A percentile compares a stretch with the other conserved stretches of the same genome.
Evolutionary conservation across 2,329 filamentous ascomycete species (phyloP).

Genomic region (Cladosporium colombiae): DNA sequence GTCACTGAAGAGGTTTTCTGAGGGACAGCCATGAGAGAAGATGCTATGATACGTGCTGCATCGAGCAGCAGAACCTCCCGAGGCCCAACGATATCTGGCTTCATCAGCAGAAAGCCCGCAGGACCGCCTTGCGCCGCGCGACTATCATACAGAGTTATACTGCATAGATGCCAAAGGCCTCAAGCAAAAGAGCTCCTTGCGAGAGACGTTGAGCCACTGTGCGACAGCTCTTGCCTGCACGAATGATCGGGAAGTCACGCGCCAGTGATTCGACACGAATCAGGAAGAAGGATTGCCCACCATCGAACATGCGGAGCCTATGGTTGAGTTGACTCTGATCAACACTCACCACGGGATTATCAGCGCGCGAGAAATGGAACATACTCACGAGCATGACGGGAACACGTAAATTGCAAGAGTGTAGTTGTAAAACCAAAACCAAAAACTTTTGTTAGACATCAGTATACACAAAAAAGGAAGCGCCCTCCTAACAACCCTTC

Average conservation of each 20-base stretch:
- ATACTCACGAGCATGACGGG: not conserved
- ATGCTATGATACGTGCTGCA: not conserved
- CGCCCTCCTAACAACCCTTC: not conserved
- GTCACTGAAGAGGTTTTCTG: constrained; percentile 70
- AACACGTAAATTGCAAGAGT: not conserved
- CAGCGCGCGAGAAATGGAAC: not conserved
- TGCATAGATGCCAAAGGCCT: not conserved
- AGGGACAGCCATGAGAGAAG: constrained; percentile 14
- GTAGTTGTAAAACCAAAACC: not conserved
- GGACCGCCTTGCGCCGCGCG: not conserved
- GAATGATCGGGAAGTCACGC: not conserved
- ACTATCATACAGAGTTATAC: not conserved
- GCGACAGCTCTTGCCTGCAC: not conserved
- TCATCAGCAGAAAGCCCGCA: not conserved
- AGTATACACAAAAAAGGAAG: not conserved
- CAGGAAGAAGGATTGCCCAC: not conserved
- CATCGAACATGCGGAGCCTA: not conserved
- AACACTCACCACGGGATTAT: not conserved
- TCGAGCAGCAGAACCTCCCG: not conserved
- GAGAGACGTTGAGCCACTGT: not conserved
- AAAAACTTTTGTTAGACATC: constrained; percentile 1
- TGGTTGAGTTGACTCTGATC: not conserved
- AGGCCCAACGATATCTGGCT: not conserved
- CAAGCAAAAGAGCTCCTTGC: not conserved
- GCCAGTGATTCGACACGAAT: not conserved